A percentile compares a stretch with the other conserved stretches of the same genome.
Evolutionary conservation across 2,329 filamentous ascomycete species (phyloP).

Genomic region (Allantophomopsis cytisporea): DNA sequence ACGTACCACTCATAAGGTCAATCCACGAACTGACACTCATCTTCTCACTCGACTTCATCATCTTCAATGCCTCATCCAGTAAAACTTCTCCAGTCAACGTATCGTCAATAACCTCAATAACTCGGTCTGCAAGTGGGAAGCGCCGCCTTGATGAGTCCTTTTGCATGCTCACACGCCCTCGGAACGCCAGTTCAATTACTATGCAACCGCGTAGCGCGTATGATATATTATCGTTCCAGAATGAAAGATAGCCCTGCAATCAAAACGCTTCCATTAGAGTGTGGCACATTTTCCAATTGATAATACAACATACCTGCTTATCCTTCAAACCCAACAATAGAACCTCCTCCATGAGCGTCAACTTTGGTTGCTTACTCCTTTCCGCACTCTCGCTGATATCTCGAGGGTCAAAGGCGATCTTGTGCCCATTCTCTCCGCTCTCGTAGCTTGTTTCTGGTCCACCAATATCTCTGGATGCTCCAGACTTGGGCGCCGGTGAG

Average conservation of each 20-base stretch:
- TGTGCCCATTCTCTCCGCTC: constrained; percentile 89
- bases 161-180: constrained; percentile 95
- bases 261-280: constrained; percentile 3
- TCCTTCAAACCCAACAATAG: constrained; percentile 92
- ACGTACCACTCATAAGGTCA: constrained; percentile 86
- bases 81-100: constrained; percentile 93
- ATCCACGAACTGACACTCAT: constrained; percentile 99
- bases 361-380: constrained; percentile 92
- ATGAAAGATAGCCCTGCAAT: constrained; percentile 82
- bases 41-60: constrained; percentile 99
- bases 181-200: constrained; percentile 91
- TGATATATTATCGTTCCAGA: constrained; percentile 99
- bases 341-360: constrained; percentile 98
- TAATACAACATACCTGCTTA: constrained; percentile 63
- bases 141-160: constrained; percentile 86
- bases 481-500: constrained; percentile 50
- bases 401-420: constrained; percentile 93
- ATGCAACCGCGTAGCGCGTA: constrained; percentile 97
- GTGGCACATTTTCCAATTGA: not conserved
- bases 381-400: constrained; percentile 96
- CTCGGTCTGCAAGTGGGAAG: constrained; percentile 81
- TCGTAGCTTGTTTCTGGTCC: constrained; percentile 74
- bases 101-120: constrained; percentile 96
- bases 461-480: constrained; percentile 39
- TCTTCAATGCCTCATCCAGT: constrained; percentile 94